phyloP scores from a whole-genome alignment of 2,329 filamentous ascomycete genomes.

The Eutypella sp. region DNA sequence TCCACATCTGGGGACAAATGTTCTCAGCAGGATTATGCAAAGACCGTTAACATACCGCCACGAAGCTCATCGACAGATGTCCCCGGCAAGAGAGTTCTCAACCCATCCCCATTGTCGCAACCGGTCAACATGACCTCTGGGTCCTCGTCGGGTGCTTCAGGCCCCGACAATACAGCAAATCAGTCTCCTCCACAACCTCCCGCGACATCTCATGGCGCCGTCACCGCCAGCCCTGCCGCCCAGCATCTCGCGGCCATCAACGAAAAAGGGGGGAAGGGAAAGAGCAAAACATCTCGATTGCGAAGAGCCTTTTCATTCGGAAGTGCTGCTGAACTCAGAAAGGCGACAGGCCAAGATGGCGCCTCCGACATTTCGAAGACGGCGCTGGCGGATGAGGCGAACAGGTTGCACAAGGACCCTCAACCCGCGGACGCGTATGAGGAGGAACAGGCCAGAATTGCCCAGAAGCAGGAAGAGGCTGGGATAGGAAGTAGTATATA shows the following conservation, averaged over 20 bases:
- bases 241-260: constrained; percentile 84
- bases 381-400: constrained; percentile 34
- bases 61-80: constrained; percentile 62
- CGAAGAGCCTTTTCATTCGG: constrained; percentile 94
- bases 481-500: constrained; percentile 94
- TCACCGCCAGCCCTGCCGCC: constrained; percentile 63
- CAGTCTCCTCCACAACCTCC: constrained; percentile 28
- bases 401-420: constrained; percentile 63
- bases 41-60: constrained; percentile 53
- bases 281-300: constrained; percentile 81
- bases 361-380: constrained; percentile 23
- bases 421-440: constrained; percentile 63
- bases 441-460: constrained; percentile 86
- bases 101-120: constrained; percentile 70
- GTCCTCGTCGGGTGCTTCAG: constrained; percentile 38
- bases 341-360: constrained; percentile 60
- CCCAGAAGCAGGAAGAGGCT: constrained; percentile 83
- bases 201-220: constrained; percentile 24
- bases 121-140: constrained; percentile 60
- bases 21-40: constrained; percentile 48
- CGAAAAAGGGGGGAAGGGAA: constrained; percentile 70
- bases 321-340: constrained; percentile 84
- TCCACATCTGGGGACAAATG: constrained; percentile 40
- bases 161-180: constrained; percentile 26
- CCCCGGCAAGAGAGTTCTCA: constrained; percentile 54